Base-by-base conservation (phyloP, 495 filamentous ascomycete genomes). In the Letharia lupina region DNA sequence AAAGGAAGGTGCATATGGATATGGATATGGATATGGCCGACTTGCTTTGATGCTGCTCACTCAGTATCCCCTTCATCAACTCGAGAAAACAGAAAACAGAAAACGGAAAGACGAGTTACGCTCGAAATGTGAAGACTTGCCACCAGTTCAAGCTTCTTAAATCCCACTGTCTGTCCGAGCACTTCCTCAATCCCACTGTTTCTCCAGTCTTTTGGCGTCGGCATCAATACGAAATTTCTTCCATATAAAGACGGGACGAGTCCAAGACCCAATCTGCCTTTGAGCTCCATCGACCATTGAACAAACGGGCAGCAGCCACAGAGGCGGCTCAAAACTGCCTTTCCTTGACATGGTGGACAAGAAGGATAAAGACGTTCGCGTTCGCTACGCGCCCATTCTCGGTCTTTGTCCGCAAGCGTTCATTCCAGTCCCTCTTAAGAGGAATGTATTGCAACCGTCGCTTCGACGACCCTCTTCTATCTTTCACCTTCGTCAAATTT, bases 391-490 rank as follows among this genome's bases (percentile, higher is more conserved):
- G 18, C 60, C 44, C 20, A 68, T 33, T 65, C 48, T 60, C 16
- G 57, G 23, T 54, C 62, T 65, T 61, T 68, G 66, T 64, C 66
- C 44, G 62, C 66, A 65, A 68, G 56, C 62, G 56, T 68, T 37
- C 66, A 68, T 68, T 68, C 63, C 63, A 45, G 15, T 42, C n/a
- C 35, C 44, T 39, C 13, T 52, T 28, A 52, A 33, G 45, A 41
- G 54, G 64, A 66, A 66, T 66, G 64, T 28, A 42, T 39, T 40
- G 59, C 42, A 61, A 61, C 42, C 42, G 42, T 41, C 39, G 4
- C 59, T n/a, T 28, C 42, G 42, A 44, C 40, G 12, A 61, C 42
- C 42, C 39, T 12, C 9, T 35, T 45, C 44, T 28, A 61, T n/a
- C 56, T 28, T 61, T 33, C 31, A 33, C 45, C n/a, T 39, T 23